These are phyloP conservation scores for Bruguiera parviflora DNA, from an alignment of 345 rosid species.

Conservation along the genomic window DNA sequence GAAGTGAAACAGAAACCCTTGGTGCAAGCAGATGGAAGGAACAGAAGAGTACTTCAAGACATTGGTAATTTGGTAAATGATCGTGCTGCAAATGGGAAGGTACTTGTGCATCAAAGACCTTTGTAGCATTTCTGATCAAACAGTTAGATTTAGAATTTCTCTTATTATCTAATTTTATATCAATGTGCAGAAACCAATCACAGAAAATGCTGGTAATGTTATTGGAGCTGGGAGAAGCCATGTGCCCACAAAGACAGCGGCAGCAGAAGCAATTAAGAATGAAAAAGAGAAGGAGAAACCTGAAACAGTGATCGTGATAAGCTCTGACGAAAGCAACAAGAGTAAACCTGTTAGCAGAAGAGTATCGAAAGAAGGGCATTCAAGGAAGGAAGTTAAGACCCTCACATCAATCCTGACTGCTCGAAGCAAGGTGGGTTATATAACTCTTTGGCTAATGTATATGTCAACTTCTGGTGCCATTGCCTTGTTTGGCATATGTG, in stretches of 20 bases:
- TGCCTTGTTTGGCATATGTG: not conserved
- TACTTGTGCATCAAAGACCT: constrained; percentile 13
- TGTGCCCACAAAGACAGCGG: constrained; percentile 5
- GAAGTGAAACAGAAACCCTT: constrained; percentile 49
- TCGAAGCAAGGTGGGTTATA: constrained; percentile 59
- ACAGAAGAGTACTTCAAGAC: constrained; percentile 64
- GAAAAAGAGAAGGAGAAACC: constrained; percentile 31
- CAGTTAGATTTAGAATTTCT: not conserved
- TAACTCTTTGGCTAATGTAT: not conserved
- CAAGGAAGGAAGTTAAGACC: constrained; percentile 44
- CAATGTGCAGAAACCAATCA: constrained; percentile 31
- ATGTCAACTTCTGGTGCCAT: not conserved
- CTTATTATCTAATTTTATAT: not conserved
- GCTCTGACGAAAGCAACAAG: constrained; percentile 48
- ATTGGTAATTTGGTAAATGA: constrained; percentile 66
- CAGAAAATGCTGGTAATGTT: constrained; percentile 13
- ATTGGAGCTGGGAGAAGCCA: constrained; percentile 16
- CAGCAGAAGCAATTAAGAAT: constrained; percentile 22
- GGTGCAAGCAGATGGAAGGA: constrained; percentile 42
- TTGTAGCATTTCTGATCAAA: not conserved
- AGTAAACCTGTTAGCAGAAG: constrained; percentile 33
- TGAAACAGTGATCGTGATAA: constrained; percentile 42
- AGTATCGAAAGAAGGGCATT: constrained; percentile 18
- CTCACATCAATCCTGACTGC: constrained; percentile 63
- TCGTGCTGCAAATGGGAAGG: constrained; percentile 48